phyloP scores from a whole-genome alignment of 805 yeast species.

The Schwanniomyces pseudopolymorphus region DNA sequence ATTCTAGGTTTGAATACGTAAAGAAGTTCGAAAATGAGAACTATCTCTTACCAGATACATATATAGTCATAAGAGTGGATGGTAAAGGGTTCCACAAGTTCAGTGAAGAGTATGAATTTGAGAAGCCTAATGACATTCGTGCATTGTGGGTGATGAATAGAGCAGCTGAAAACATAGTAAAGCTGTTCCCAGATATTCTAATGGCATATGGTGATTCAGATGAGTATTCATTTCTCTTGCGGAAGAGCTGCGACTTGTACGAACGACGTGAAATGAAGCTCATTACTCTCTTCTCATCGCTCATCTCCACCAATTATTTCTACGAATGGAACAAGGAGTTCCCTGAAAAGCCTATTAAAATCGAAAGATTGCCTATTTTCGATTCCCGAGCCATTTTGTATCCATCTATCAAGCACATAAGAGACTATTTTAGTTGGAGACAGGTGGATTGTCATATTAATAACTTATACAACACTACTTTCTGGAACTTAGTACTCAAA shows the following conservation, averaged over 20 bases:
- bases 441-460: constrained; percentile 97
- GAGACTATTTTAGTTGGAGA: constrained; percentile 91
- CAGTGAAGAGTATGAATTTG: constrained; percentile 68
- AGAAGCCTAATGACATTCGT: constrained; percentile 80
- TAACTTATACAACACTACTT: constrained; percentile 87
- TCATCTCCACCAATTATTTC: constrained; percentile 76
- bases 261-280: constrained; percentile 84
- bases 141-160: constrained; percentile 82
- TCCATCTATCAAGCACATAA: constrained; percentile 58
- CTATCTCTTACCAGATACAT: constrained; percentile 71
- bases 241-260: constrained; percentile 62
- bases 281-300: constrained; percentile 76
- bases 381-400: constrained; percentile 89
- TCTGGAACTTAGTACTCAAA: constrained; percentile 77
- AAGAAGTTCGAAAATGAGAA: constrained; percentile 75
- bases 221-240: constrained; percentile 82
- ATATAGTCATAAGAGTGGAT: constrained; percentile 82
- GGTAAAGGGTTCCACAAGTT: constrained; percentile 94
- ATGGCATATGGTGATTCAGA: constrained; percentile 95
- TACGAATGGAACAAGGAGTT: constrained; percentile 64
- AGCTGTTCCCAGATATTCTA: constrained; percentile 65
- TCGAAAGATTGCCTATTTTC: constrained; percentile 72
- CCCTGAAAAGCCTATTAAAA: constrained; percentile 46
- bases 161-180: constrained; percentile 68
- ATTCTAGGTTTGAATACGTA: constrained; percentile 86